Conservation (phyloP, 2,329 filamentous ascomycete genomes). For the Camillea tinctor region DNA sequence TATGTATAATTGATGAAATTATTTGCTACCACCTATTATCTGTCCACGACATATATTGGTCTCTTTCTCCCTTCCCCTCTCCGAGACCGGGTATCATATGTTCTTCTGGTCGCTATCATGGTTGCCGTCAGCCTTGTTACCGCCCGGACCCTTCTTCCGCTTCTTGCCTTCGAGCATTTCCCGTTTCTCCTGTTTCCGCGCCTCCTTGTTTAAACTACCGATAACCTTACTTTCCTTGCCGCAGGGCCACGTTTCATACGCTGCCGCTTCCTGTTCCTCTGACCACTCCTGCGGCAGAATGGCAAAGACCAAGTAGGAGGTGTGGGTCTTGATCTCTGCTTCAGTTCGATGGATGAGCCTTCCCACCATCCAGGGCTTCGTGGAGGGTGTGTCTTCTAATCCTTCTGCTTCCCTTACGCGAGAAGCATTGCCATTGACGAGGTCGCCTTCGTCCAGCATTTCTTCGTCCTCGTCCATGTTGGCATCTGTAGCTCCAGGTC, state of each 20-base stretch:
- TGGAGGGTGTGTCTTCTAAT: constrained; percentile 18
- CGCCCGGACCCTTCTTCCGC: constrained; percentile 35
- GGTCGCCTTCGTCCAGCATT: constrained; percentile 30
- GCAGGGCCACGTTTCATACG: constrained; percentile 63
- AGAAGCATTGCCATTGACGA: constrained; percentile 31
- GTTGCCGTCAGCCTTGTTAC: constrained; percentile 19
- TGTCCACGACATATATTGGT: constrained; percentile 16
- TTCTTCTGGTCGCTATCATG: constrained; percentile 25
- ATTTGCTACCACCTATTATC: neutral
- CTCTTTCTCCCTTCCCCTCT: too few relatives aligned
- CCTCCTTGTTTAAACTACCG: constrained; percentile 52
- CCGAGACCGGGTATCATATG: neutral
- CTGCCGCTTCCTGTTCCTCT: constrained; percentile 73
- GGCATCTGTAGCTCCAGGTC: constrained; percentile 30
- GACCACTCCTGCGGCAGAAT: constrained; percentile 84
- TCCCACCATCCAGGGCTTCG: constrained; percentile 71
- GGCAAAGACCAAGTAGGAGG: constrained; percentile 94
- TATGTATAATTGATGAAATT: neutral
- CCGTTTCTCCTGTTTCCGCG: constrained; percentile 56
- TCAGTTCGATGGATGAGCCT: constrained; percentile 78
- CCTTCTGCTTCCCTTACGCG: constrained; percentile 26
- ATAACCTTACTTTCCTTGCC: constrained; percentile 52
- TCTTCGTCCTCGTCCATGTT: constrained; percentile 40
- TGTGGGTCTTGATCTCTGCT: constrained; percentile 90
- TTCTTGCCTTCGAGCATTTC: constrained; percentile 49